Base-by-base conservation (phyloP, 176 grass and related monocot species). In the Avena sativa region DNA sequence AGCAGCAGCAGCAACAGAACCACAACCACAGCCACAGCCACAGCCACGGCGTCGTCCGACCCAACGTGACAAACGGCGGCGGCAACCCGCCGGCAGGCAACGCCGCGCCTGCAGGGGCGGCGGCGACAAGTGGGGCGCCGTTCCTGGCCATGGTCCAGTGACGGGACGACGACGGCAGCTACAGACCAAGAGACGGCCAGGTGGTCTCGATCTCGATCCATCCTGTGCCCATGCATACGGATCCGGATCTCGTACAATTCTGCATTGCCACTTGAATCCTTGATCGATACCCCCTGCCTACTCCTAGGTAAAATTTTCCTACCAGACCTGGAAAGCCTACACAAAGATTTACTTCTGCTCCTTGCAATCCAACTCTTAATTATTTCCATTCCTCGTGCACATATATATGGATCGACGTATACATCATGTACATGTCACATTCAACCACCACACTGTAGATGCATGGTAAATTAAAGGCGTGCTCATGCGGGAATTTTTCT, bases 131-230 rank as follows among this genome's bases (percentile, higher is more conserved):
- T 71, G 92, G 94, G 83, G 6, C 83, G 64, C 91, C 97, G 9
- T 96, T 99, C 92, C 83, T 99, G 85, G 92, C 90, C 79, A 93
- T 94, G 90, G 97, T 99, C 89, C 90, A 96, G 87, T 93, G 87
- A 88, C 1, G 21, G 55, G 73, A 78, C 52, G 68, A 43, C 43
- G 43, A 81, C 57, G 38, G 4, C 9, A 81, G 86, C 72, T 15
- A 60, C 53, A 49, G 32, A 81, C 86, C 70, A 83, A 81, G 26
- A 78, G 23, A 32, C n/a, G 13, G 28, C 81, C 79, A n/a, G 48
- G 69, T 85, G 65, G 57, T 63, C 51, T 48, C 46, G 86, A 79
- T 67, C 71, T 86, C 84, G 56, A 75, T 74, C 49, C 50, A 75
- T 71, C 15, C 28, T 51, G 86, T 87, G 85, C 74, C 69, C 70